These are phyloP conservation scores for Umbelopsis sp. DNA, from an alignment of 192 early-diverging fungal species.

Conservation along the genomic window DNA sequence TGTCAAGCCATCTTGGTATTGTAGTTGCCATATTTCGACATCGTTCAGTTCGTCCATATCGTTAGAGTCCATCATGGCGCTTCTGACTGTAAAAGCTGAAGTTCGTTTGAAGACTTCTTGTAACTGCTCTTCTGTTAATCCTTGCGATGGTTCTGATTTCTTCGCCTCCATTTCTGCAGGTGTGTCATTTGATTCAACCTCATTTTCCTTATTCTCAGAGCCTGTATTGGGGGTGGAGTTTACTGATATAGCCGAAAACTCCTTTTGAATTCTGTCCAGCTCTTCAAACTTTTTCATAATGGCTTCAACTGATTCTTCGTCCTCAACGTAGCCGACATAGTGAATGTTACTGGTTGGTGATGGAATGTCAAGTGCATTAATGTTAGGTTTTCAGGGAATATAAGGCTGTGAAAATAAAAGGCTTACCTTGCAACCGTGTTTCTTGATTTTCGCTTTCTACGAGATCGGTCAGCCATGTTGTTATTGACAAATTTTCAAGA, in stretches of 20 bases:
- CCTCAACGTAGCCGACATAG: slow-evolving; percentile 97
- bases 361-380: neutral
- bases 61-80: slow-evolving; percentile 60
- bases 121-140: slow-evolving; percentile 74
- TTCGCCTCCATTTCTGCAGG: slow-evolving; percentile 21
- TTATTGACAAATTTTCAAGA: neutral
- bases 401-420: neutral
- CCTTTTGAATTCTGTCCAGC: slow-evolving; percentile 85
- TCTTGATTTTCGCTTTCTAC: slow-evolving; percentile 38
- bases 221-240: neutral
- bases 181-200: neutral
- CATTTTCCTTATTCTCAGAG: neutral
- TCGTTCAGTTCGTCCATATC: slow-evolving; percentile 63
- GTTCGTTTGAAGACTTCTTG: slow-evolving; percentile 92
- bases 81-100: slow-evolving; percentile 80
- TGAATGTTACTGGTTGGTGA: slow-evolving; percentile 54
- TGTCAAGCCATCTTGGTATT: slow-evolving; percentile 71
- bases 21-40: slow-evolving; percentile 79
- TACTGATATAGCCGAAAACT: slow-evolving; percentile 49
- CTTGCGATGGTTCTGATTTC: slow-evolving; percentile 21
- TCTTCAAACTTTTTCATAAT: slow-evolving; percentile 99
- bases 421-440: slow-evolving; percentile 33
- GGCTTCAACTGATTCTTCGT: slow-evolving; percentile 92
- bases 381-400: neutral
- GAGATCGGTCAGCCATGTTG: slow-evolving; percentile 38